Conservation (phyloP, 1,284 basidiomycete species). For the Earliella scabrosa region DNA sequence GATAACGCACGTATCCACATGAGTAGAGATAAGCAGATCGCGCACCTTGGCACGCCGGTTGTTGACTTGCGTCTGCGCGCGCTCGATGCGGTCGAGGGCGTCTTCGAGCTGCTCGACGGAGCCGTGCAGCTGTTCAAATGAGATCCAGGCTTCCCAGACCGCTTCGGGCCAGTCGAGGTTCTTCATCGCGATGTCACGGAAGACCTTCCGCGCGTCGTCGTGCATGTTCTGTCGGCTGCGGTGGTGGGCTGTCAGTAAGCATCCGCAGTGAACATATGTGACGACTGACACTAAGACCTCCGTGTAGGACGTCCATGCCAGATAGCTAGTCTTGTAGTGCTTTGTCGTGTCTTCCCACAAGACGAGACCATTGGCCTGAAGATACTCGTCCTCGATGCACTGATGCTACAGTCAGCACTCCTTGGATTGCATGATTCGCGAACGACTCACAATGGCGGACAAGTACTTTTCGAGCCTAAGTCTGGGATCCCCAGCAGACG, state of each 20-base stretch:
- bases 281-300: slow-evolving; percentile 66
- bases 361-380: slow-evolving; percentile 55
- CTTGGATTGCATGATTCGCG: neutral
- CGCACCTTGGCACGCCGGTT: slow-evolving; percentile 69
- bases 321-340: slow-evolving; percentile 71
- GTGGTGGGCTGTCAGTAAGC: neutral
- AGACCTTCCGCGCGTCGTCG: slow-evolving; percentile 67
- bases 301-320: slow-evolving; percentile 71
- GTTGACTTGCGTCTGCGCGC: slow-evolving; percentile 66
- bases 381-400: slow-evolving; percentile 53
- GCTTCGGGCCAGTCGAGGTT: slow-evolving; percentile 92
- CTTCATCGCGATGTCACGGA: slow-evolving; percentile 66
- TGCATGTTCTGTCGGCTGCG: slow-evolving; percentile 60
- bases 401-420: slow-evolving; percentile 19
- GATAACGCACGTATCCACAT: neutral
- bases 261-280: neutral
- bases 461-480: slow-evolving; percentile 84
- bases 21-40: slow-evolving; percentile 6
- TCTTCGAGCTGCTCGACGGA: slow-evolving; percentile 69
- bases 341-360: slow-evolving; percentile 69
- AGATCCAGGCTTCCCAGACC: slow-evolving; percentile 86
- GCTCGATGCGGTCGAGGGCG: slow-evolving; percentile 71
- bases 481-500: slow-evolving; percentile 53
- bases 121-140: slow-evolving; percentile 88
- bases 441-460: slow-evolving; percentile 64